These are phyloP conservation scores for Asterophora parasitica DNA, from an alignment of 768 basidiomycete genomes.

Conservation along the genomic window DNA sequence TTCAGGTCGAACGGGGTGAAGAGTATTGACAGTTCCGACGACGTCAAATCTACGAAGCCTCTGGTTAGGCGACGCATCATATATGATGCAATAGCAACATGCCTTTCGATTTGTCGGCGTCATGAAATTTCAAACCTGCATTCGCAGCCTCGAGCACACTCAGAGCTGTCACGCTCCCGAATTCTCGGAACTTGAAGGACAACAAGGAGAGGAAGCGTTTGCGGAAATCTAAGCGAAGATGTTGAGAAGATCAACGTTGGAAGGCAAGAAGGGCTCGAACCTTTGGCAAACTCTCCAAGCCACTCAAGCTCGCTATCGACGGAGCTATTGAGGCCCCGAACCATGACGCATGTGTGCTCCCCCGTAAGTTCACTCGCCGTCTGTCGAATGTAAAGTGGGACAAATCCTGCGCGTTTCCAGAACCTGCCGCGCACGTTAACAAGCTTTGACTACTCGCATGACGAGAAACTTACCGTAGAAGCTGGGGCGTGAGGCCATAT, in stretches of 20 bases:
- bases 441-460: background rate
- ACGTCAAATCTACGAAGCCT: slow-evolving; percentile 26
- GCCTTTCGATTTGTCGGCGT: slow-evolving; percentile 36
- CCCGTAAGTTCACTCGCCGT: slow-evolving; percentile 94
- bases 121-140: slow-evolving; percentile 46
- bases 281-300: slow-evolving; percentile 85
- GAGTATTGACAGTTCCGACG: slow-evolving; percentile 47
- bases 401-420: slow-evolving; percentile 93
- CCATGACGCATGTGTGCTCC: slow-evolving; percentile 96
- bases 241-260: background rate
- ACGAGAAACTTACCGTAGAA: slow-evolving; percentile 53
- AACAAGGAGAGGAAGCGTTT: slow-evolving; percentile 83
- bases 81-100: slow-evolving; percentile 5
- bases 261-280: slow-evolving; percentile 32
- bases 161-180: slow-evolving; percentile 80
- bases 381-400: slow-evolving; percentile 90
- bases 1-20: slow-evolving; percentile 94
- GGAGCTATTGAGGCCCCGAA: slow-evolving; percentile 74
- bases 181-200: slow-evolving; percentile 93
- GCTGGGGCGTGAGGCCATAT: slow-evolving; percentile 84
- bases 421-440: slow-evolving; percentile 43
- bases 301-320: slow-evolving; percentile 64
- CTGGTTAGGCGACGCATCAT: background rate
- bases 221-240: slow-evolving; percentile 68
- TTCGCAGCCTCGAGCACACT: slow-evolving; percentile 87